These are phyloP conservation scores for Juglanconis juglandina DNA, from an alignment of 2,329 filamentous ascomycete genomes.

Conservation along the genomic window DNA sequence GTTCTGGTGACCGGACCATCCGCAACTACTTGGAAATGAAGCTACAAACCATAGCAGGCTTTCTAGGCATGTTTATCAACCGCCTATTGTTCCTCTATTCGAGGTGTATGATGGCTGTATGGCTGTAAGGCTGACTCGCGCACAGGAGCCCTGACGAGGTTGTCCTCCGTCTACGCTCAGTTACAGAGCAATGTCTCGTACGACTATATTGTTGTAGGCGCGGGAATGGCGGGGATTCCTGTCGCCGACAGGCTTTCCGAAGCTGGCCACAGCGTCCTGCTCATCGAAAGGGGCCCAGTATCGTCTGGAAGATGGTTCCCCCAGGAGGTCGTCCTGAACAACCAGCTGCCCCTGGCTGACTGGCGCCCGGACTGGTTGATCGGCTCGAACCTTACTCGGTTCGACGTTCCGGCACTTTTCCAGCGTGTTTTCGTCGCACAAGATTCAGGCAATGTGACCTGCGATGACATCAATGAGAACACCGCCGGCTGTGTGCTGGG, in stretches of 20 bases:
- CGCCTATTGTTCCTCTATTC: no score
- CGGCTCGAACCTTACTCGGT: conserved; percentile 62
- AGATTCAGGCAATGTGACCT: conserved; percentile 61
- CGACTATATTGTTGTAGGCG: conserved; percentile 59
- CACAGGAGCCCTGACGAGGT: no score
- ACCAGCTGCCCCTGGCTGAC: background rate
- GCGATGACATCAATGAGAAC: conserved; percentile 62
- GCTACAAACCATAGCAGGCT: no score
- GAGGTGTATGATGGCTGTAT: no score
- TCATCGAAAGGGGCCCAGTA: conserved; percentile 58
- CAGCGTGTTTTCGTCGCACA: conserved; percentile 60
- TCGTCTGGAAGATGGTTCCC: conserved; percentile 66
- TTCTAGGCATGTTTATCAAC: no score
- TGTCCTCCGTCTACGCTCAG: background rate
- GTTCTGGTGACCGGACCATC: no score
- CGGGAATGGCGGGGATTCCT: conserved; percentile 58
- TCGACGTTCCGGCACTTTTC: conserved; percentile 68
- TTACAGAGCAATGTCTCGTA: background rate
- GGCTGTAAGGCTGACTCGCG: no score
- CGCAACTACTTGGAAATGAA: no score
- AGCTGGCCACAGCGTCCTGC: conserved; percentile 60
- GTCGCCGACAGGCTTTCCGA: conserved; percentile 63
- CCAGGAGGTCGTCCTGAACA: conserved; percentile 26
- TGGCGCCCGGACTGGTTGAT: conserved; percentile 54
- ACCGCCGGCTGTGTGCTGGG: conserved; percentile 72